Base-by-base conservation (phyloP, 768 basidiomycete genomes). In the Fibroporia radiculosa region DNA sequence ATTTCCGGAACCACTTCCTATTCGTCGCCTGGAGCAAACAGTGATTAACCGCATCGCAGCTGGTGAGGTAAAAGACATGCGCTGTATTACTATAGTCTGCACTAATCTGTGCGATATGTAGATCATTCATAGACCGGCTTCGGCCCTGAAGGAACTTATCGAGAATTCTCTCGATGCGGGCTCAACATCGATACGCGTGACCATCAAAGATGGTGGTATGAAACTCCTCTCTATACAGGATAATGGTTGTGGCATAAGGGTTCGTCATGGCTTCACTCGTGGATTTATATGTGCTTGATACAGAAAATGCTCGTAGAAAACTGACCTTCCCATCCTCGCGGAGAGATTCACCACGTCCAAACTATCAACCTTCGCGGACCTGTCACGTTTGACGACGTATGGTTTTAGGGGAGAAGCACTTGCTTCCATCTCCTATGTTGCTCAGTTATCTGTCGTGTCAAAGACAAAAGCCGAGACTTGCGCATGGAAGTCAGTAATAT, bases 371-470 rank as follows among this genome's bases (percentile, higher is more conserved):
- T 99, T 91, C 56, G 82, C 86, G 3, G 96, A 99, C 58, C 62
- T 99, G 43, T 78, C 81, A 26, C 71, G 70, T n/a, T 71, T 99
- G 27, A 72, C 76, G 2, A 98, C 95, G 0, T 98, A 97, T 62
- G 96, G 96, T 1, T 99, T 99, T 63, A 78, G 96, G 41, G 95
- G 96, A 23, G 96, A 99, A 66, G 96, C 96, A 0, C 67, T 99
- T 38, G 96, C 95, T 2, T 93, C 91, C 11, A 90, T 99, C 48
- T 93, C 91, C 4, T 92, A 96, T 64, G 90, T 95, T 31, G 82
- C 93, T 1, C 87, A 86, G 60, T 70, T 99, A 44, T 79, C 80
- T 14, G 85, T 98, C 8, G 66, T 87, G n/a, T 96, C 92, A 4
- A 98, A 97, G 68, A 91, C 86, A 0, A 86, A 78, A 58, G 56